Conservation (phyloP, 2,329 filamentous ascomycete species). For the Aspergillus hortae region DNA sequence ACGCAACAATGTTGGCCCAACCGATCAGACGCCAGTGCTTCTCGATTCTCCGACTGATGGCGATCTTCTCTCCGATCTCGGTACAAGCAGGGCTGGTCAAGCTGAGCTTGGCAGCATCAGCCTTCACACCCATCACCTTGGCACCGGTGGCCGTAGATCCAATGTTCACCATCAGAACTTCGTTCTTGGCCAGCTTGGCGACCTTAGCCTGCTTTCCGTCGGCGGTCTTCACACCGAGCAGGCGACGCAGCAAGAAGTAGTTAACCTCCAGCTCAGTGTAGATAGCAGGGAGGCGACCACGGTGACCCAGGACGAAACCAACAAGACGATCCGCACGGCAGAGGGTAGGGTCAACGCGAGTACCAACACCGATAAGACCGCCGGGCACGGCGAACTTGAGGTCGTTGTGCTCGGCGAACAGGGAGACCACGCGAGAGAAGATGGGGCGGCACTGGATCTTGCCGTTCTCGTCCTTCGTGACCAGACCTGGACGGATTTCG, state of each 20-base stretch:
- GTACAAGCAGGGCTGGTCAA: constrained; percentile 94
- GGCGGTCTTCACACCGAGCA: constrained; percentile 94
- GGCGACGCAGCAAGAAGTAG: constrained; percentile 93
- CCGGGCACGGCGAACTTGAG: constrained; percentile 97
- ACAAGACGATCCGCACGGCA: constrained; percentile 99
- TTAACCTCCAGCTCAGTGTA: constrained; percentile 99
- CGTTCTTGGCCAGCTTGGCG: constrained; percentile 95
- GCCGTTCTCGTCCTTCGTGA: constrained; percentile 89
- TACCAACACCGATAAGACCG: constrained; percentile 97
- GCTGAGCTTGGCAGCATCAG: constrained; percentile 92
- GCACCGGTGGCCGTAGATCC: constrained; percentile 95
- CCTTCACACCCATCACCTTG: constrained; percentile 95
- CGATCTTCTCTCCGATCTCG: constrained; percentile 97
- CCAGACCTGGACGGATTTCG: constrained; percentile 97
- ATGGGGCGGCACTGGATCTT: constrained; percentile 96
- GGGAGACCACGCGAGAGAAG: constrained; percentile 87
- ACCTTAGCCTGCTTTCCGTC: constrained; percentile 99
- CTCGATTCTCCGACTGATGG: constrained; percentile 91
- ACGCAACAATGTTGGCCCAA: constrained; percentile 74
- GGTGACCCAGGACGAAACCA: constrained; percentile 93
- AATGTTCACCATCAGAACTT: constrained; percentile 99
- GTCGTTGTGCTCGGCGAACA: constrained; percentile 97
- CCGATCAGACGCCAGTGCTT: constrained; percentile 98
- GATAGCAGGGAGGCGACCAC: constrained; percentile 89
- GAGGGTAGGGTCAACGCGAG: constrained; percentile 92